Base-by-base conservation (phyloP, 2,329 filamentous ascomycete genomes). In the Xylaria polymorpha region DNA sequence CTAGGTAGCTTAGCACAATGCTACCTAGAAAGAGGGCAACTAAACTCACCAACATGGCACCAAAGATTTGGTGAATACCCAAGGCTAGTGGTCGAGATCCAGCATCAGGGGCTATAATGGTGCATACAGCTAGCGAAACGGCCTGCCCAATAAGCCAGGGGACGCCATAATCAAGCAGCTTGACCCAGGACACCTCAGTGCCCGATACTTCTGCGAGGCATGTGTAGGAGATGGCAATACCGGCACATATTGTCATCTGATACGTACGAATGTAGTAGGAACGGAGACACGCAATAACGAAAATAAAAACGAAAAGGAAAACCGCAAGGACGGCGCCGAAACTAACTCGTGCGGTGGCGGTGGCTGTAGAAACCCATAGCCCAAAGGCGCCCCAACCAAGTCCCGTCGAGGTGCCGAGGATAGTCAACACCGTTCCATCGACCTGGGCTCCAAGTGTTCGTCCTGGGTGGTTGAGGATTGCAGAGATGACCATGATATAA, bases 381-480 rank as follows among this genome's bases (percentile, higher is more conserved):
- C 84, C 87, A 56, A 88, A 80, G 8, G 82, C 80, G 2, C 87
- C 87, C 84, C 87, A 88, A 14, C 82, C 86, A 8, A 89, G 76
- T 1, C 87, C 87, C 37, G 82, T 80, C 5, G 84, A 84, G 0
- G 85, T 85, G 3, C 87, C 87, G 6, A 86, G 37, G n/a, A 83
- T 84, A 5, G 86, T 88, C 22, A 86, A 76, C 50, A 87, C 64
- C 4, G 84, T 78, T 1, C 87, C 87, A 74, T 90, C 87, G 25
- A 89, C 76, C 71, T 90, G 87, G 14, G 86, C 83, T 6, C 87
- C 87, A 61, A 89, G 73, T 1, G 85, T 84, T 44, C 87, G 81
- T 25, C 85, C 86, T 3, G 87, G 82, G 72, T 90, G 87, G 67
- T 89, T 89, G 53, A 89, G 73, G 22, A 89, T 83, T n/a, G 85